Percentiles rank a stretch among this genome's conserved stretches.
These are phyloP conservation scores for Plenodomus biglobosus DNA, from an alignment of 2,329 filamentous ascomycete species.

Conservation along the genomic window DNA sequence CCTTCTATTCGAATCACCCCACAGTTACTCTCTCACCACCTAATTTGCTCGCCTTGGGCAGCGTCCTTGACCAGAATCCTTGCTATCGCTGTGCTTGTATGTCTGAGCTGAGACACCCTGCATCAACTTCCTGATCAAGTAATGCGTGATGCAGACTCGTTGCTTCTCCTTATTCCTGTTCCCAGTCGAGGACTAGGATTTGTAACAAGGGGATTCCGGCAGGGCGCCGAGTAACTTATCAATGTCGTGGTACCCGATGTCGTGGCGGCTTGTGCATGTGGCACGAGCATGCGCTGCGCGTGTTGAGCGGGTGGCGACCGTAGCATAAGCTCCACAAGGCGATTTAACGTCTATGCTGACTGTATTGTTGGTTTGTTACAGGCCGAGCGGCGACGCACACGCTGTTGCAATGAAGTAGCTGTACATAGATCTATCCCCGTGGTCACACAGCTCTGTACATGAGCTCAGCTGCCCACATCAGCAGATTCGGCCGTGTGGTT, in stretches of 20 bases:
- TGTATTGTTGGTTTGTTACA: slow-evolving; percentile 1
- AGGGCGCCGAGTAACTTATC: slow-evolving; percentile 1
- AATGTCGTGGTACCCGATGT: slow-evolving; percentile 6
- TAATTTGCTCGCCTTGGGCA: neutral
- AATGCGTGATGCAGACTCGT: slow-evolving; percentile 7
- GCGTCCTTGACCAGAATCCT: neutral
- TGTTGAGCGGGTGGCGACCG: slow-evolving; percentile 19
- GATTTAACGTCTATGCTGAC: slow-evolving; percentile 12
- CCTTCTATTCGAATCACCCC: neutral
- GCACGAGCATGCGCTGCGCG: slow-evolving; percentile 15
- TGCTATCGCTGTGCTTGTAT: neutral
- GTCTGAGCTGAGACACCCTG: slow-evolving; percentile 3
- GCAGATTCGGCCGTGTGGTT: slow-evolving; percentile 21
- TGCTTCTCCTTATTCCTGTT: slow-evolving; percentile 1
- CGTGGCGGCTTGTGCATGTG: slow-evolving; percentile 5
- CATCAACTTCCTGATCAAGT: slow-evolving; percentile 3
- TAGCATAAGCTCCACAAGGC: slow-evolving; percentile 28
- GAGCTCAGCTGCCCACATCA: slow-evolving; percentile 30
- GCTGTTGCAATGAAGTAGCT: slow-evolving; percentile 2
- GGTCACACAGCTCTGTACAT: slow-evolving; percentile 3
- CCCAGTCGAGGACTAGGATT: neutral
- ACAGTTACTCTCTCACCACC: neutral
- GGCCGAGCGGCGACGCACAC: neutral
- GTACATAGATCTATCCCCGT: neutral
- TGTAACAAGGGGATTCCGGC: neutral